phyloP scores from a whole-genome alignment of 768 basidiomycete species.

The Hericium erinaceus region DNA sequence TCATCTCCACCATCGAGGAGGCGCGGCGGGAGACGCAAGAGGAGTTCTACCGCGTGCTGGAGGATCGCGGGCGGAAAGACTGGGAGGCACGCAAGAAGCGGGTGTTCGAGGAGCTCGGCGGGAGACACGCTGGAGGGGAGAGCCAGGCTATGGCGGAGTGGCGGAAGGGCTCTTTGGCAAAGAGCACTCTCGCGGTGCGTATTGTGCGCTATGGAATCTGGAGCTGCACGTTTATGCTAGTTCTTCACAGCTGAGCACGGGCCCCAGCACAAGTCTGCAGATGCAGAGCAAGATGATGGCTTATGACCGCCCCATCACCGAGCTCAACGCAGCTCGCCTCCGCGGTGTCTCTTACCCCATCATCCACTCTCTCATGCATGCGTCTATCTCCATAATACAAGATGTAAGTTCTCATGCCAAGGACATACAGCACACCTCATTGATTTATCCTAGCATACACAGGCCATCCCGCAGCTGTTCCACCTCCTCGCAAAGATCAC shows the following conservation, averaged over 20 bases:
- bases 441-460: conserved; percentile 29
- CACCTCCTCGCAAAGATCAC: conserved; percentile 72
- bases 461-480: conserved; percentile 62
- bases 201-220: background rate
- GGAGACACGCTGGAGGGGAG: conserved; percentile 42
- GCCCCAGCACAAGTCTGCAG: conserved; percentile 56
- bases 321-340: conserved; percentile 67
- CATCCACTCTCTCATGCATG: conserved; percentile 61
- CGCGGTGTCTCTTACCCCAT: conserved; percentile 70
- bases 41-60: conserved; percentile 74
- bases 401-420: conserved; percentile 35
- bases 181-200: conserved; percentile 44
- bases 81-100: conserved; percentile 90
- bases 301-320: conserved; percentile 75
- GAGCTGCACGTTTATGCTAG: background rate
- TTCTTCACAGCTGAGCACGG: conserved; percentile 28
- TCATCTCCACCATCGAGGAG: conserved; percentile 91
- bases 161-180: conserved; percentile 54
- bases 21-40: conserved; percentile 77
- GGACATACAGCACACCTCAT: background rate
- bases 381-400: conserved; percentile 46
- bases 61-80: conserved; percentile 64
- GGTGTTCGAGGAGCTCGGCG: conserved; percentile 85
- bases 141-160: conserved; percentile 46
- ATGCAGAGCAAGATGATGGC: conserved; percentile 96